phyloP scores from a whole-genome alignment of 2,329 filamentous ascomycete species.

The Lecanosticta acicola region DNA sequence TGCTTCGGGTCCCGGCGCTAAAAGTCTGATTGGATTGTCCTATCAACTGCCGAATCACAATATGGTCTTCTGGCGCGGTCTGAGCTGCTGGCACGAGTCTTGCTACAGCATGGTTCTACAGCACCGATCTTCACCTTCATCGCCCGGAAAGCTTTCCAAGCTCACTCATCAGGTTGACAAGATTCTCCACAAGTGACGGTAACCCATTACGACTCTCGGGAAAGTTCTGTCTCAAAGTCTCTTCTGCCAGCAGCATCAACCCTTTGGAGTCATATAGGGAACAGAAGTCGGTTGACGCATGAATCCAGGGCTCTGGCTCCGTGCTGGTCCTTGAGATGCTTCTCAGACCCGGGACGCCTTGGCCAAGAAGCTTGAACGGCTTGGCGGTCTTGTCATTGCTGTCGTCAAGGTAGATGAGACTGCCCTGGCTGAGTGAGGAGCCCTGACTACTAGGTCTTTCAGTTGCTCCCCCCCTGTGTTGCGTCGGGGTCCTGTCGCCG shows the following conservation, averaged over 20 bases:
- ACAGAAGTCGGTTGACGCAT: constrained; percentile 17
- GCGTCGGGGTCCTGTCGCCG: constrained; percentile 14
- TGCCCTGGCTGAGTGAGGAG: background rate
- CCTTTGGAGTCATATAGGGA: constrained; percentile 49
- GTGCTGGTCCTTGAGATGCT: background rate
- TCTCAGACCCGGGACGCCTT: constrained; percentile 45
- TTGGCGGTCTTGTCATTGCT: constrained; percentile 48
- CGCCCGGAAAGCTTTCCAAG: constrained; percentile 33
- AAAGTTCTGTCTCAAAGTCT: constrained; percentile 51
- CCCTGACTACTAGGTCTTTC: background rate
- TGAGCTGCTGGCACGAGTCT: too few relatives aligned
- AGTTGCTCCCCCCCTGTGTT: background rate
- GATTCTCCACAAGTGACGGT: constrained; percentile 60
- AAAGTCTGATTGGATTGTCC: background rate
- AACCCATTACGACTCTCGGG: constrained; percentile 22
- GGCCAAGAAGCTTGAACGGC: constrained; percentile 53
- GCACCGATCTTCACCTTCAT: too few relatives aligned
- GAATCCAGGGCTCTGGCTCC: background rate
- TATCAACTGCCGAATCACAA: background rate
- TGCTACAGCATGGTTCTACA: background rate
- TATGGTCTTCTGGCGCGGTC: too few relatives aligned
- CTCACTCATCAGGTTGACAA: constrained; percentile 56
- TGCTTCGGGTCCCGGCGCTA: background rate
- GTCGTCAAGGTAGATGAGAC: constrained; percentile 44
- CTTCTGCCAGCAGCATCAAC: constrained; percentile 54